Percentiles rank a stretch among this genome's conserved stretches.
These are phyloP conservation scores for Diplogelasinospora grovesii DNA, from an alignment of 495 filamentous ascomycete genomes.

Conservation along the genomic window DNA sequence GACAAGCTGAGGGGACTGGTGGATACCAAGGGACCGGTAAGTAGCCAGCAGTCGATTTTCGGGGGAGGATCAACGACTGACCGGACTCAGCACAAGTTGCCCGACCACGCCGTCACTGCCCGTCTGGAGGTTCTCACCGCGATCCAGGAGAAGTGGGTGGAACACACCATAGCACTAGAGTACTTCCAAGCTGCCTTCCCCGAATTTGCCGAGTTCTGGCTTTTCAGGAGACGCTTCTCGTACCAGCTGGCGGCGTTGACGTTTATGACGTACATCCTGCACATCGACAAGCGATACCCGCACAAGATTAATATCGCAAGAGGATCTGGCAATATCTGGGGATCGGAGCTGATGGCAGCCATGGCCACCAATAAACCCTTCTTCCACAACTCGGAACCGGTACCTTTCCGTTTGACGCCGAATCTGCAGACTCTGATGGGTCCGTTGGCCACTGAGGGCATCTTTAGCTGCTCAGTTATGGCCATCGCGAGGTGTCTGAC, in stretches of 20 bases:
- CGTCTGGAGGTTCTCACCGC: slow-evolving; percentile 80
- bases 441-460: slow-evolving; percentile 88
- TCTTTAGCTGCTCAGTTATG: slow-evolving; percentile 88
- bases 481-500: slow-evolving; percentile 91
- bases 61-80: slow-evolving; percentile 25
- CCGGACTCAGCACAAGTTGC: slow-evolving; percentile 44
- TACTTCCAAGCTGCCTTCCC: slow-evolving; percentile 89
- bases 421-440: slow-evolving; percentile 95
- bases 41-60: slow-evolving; percentile 12
- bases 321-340: slow-evolving; percentile 89
- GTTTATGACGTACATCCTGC: slow-evolving; percentile 98
- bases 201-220: slow-evolving; percentile 89
- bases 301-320: slow-evolving; percentile 91
- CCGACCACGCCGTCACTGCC: slow-evolving; percentile 61
- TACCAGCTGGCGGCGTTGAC: slow-evolving; percentile 95
- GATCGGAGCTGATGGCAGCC: slow-evolving; percentile 80
- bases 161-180: slow-evolving; percentile 68
- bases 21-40: slow-evolving; percentile 59
- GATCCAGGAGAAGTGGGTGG: slow-evolving; percentile 87
- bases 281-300: slow-evolving; percentile 89
- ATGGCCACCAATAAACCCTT: slow-evolving; percentile 73
- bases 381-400: slow-evolving; percentile 90
- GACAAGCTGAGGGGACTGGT: slow-evolving; percentile 75
- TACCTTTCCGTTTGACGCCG: slow-evolving; percentile 94
- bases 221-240: slow-evolving; percentile 92